Base-by-base conservation (phyloP, 768 basidiomycete genomes). In the Udeniomyces megalosporus region DNA sequence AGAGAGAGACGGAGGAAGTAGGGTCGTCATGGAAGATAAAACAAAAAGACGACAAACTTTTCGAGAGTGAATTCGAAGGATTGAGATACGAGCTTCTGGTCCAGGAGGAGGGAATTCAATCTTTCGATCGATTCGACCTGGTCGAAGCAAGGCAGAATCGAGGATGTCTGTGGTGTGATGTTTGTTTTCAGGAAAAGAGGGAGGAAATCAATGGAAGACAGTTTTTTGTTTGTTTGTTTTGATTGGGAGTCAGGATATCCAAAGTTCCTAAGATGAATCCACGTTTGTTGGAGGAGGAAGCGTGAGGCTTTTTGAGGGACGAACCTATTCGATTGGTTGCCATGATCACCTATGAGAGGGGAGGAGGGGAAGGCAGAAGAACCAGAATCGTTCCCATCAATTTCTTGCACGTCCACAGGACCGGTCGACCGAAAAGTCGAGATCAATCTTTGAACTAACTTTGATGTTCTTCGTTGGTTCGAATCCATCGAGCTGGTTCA, bases 101-200 rank as follows among this genome's bases (percentile, higher is more conserved):
- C 89, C 90, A 31, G 93, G 93, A 32, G 95, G 93, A 17, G 93
- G 93, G 77, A 99, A 96, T 74, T 99, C 93, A 67, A 99, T 99
- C 77, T 96, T 96, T 46, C 85, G 77, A 74, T 97, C 92, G 68
- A 97, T 95, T 70, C 92, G 88, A 35, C 92, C 92, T 4, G 92
- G 90, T 51, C 92, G 83, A 20, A 96, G 79, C 28, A 97, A 78
- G 0, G 93, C 92, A 58, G 88, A 83, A 73, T 97, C 92, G 66
- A 97, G 80, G 66, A 96, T 95, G 74, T 97, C 92, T 86, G 65
- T n/a, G n/a, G n/a, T n/a, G n/a, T n/a, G 17, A n/a, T n/a, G n/a
- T n/a, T n/a, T n/a, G n/a, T n/a, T n/a, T n/a, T n/a, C n/a, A n/a
- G n/a, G n/a, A n/a, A n/a, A n/a, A n/a, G n/a, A n/a, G n/a, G n/a